phyloP scores from a whole-genome alignment of 2,329 filamentous ascomycete species.

The Hymenoscyphus repandus region DNA sequence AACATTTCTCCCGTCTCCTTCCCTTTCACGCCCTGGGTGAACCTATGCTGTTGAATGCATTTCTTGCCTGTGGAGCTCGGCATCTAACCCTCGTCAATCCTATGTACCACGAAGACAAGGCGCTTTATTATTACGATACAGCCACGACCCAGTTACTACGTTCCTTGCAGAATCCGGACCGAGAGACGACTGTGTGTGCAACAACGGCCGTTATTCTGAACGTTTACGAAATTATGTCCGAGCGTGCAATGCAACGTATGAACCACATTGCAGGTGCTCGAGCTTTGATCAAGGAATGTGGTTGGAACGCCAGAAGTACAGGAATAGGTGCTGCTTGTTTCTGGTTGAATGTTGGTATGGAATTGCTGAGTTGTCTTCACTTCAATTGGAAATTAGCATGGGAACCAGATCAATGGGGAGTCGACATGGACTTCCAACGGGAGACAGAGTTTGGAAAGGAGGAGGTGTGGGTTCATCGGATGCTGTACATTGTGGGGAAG shows the following conservation, averaged over 20 bases:
- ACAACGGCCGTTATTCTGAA: constrained; percentile 84
- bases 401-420: constrained; percentile 85
- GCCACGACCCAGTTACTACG: constrained; percentile 74
- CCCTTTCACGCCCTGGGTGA: constrained; percentile 78
- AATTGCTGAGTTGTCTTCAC: constrained; percentile 80
- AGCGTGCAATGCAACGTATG: constrained; percentile 73
- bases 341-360: constrained; percentile 89
- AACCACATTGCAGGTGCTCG: constrained; percentile 82
- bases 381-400: constrained; percentile 84
- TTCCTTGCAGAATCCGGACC: constrained; percentile 75
- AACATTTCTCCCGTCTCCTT: constrained; percentile 81
- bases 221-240: constrained; percentile 89
- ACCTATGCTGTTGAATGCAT: constrained; percentile 83
- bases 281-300: constrained; percentile 82
- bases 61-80: constrained; percentile 81
- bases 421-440: constrained; percentile 68
- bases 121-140: constrained; percentile 77
- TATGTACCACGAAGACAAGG: constrained; percentile 69
- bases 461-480: constrained; percentile 82
- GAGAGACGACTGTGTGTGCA: constrained; percentile 79
- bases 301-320: constrained; percentile 74
- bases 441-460: constrained; percentile 59
- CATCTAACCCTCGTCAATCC: constrained; percentile 70
- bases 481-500: constrained; percentile 83
- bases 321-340: constrained; percentile 86